Evolutionary conservation across 495 filamentous ascomycete genomes (phyloP).

Genomic region (Neurospora sp.): DNA sequence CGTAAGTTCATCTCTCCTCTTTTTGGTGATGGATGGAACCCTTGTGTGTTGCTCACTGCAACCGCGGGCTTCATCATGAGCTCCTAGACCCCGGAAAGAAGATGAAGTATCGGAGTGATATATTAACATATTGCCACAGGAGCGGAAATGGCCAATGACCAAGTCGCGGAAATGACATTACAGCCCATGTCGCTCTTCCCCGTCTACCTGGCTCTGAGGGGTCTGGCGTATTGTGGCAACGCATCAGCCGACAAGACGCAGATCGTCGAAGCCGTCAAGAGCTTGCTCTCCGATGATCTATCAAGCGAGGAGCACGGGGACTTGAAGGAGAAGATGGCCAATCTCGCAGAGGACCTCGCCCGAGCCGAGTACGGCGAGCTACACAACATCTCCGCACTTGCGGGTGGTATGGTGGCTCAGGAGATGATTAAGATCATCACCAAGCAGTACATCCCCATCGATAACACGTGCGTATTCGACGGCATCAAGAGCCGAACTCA

Average conservation of each 20-base stretch:
- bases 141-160: constrained; percentile 29
- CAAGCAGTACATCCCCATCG: constrained; percentile 89
- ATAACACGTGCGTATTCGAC: constrained; percentile 90
- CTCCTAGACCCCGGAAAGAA: not conserved
- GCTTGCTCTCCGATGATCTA: constrained; percentile 5
- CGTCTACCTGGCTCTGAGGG: constrained; percentile 65
- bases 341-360: constrained; percentile 49
- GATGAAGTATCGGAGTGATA: not conserved
- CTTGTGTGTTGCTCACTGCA: not conserved
- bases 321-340: not conserved
- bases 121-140: constrained; percentile 19
- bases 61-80: not conserved
- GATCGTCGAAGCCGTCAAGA: constrained; percentile 31
- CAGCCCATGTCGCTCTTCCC: constrained; percentile 58
- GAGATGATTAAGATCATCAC: constrained; percentile 95
- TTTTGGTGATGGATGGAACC: not conserved
- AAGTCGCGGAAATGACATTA: constrained; percentile 29
- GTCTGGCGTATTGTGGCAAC: constrained; percentile 29
- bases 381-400: constrained; percentile 87
- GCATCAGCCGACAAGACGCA: constrained; percentile 36
- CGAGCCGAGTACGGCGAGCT: constrained; percentile 78
- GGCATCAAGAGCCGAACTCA: constrained; percentile 71
- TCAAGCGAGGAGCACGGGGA: not conserved
- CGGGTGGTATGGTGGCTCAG: constrained; percentile 87
- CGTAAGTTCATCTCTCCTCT: constrained; percentile 17